Percentiles rank a stretch among this genome's conserved stretches.
phyloP scores from a whole-genome alignment of 495 filamentous ascomycete species.

The Penicillium samsonianum region DNA sequence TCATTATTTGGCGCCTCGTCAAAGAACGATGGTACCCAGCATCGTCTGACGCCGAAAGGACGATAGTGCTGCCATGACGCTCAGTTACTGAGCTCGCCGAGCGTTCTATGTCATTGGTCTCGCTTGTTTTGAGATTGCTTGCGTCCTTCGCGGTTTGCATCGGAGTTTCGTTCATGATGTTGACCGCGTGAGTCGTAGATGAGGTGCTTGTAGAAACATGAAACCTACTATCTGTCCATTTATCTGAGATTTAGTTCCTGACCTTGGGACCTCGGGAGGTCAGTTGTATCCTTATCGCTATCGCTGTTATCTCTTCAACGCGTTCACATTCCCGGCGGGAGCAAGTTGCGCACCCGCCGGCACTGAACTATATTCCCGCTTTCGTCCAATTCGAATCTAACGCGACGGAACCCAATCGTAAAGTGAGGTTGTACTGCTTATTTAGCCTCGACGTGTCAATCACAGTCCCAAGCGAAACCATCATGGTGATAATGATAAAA shows the following conservation, averaged over 20 bases:
- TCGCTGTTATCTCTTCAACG: slow-evolving; percentile 6
- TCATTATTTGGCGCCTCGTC: slow-evolving; percentile 33
- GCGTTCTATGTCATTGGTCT: slow-evolving; percentile 20
- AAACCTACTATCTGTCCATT: neutral
- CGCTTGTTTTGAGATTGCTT: neutral
- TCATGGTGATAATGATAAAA: too few relatives aligned
- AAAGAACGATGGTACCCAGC: slow-evolving; percentile 35
- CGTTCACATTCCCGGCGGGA: neutral
- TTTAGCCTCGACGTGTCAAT: too few relatives aligned
- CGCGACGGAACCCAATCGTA: too few relatives aligned
- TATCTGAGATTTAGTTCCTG: neutral
- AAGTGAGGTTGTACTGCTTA: too few relatives aligned
- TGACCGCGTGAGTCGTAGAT: neutral
- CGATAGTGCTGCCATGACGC: slow-evolving; percentile 17
- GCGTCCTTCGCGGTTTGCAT: neutral
- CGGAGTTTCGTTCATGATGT: slow-evolving; percentile 6
- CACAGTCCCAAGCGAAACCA: too few relatives aligned
- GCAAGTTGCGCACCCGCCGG: slow-evolving; percentile 7
- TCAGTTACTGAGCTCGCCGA: slow-evolving; percentile 20
- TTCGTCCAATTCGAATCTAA: too few relatives aligned
- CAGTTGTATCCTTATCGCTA: neutral
- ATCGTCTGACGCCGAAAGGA: slow-evolving; percentile 12
- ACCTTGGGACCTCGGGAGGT: too few relatives aligned
- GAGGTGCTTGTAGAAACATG: neutral
- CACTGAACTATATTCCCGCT: neutral